phyloP scores from a whole-genome alignment of 2,329 filamentous ascomycete species.

The Pseudogymnoascus sp. region DNA sequence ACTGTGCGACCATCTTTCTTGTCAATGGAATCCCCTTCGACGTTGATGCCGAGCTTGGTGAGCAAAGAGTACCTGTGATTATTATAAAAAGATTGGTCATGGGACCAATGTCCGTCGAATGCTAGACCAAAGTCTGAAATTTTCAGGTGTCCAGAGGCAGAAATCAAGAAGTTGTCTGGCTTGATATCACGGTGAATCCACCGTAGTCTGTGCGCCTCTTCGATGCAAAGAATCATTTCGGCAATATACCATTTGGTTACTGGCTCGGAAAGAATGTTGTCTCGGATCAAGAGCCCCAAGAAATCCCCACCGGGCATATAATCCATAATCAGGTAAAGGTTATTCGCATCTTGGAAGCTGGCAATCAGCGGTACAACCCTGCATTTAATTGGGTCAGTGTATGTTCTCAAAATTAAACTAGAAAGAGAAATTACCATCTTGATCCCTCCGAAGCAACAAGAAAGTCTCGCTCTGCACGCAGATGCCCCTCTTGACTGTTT shows the following conservation, averaged over 20 bases:
- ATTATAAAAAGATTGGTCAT: constrained; percentile 80
- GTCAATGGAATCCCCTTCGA: constrained; percentile 68
- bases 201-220: constrained; percentile 77
- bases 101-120: constrained; percentile 91
- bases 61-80: constrained; percentile 73
- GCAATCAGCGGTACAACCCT: constrained; percentile 80
- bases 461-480: constrained; percentile 86
- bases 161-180: constrained; percentile 93
- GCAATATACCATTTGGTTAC: constrained; percentile 81
- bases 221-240: constrained; percentile 92
- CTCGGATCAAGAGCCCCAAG: constrained; percentile 72
- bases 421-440: constrained; percentile 47
- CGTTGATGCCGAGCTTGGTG: constrained; percentile 62
- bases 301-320: constrained; percentile 98
- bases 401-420: background rate
- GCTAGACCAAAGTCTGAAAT: constrained; percentile 95
- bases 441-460: constrained; percentile 83
- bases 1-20: constrained; percentile 41
- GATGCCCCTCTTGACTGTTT: constrained; percentile 83
- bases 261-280: constrained; percentile 71
- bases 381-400: constrained; percentile 9
- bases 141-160: constrained; percentile 78
- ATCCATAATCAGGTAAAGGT: constrained; percentile 92
- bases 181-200: constrained; percentile 97
- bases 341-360: constrained; percentile 78